Evolutionary conservation across 768 basidiomycete species (phyloP), one percentile per base, ranked within the genome.

Genomic region (Russula brevipes): DNA sequence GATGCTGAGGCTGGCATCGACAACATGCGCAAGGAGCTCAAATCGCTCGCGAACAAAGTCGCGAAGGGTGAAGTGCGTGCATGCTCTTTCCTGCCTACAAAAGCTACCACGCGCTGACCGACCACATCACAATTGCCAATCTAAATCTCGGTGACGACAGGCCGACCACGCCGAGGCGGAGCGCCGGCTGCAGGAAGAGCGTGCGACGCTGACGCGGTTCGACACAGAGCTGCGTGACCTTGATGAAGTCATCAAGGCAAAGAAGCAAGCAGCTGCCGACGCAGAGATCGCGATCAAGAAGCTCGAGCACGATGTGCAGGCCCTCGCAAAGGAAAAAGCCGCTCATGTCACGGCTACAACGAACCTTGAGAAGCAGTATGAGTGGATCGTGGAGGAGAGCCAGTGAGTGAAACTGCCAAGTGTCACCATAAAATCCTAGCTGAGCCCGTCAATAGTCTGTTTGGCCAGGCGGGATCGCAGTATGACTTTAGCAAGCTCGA

Each of bases 351-450:
- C 83, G 50, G 59, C 70, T 42, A 81, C 87, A 33, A 73, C 79
- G 31, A 82, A 80, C 53, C 79, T 96, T n/a, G 94, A 97, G 76
- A 85, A 87, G 70, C 82, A 87, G 71, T 82, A 88, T 68, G 81
- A 87, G 0, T 98, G 97, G 97, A 98, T 99, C 64, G 72, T 72
- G 5, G 86, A 94, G 64, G 95, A 99, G 72, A 82, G 86, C 68
- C 81, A 87, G 95, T 97, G 70, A 70, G 92, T 81, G 19, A 3
- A 33, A 47, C 24, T 24, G 24, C 24, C 24, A 24, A 1, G 24
- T 24, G 1, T 24, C 24, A 24, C 24, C 24, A 1, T 24, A 24
- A 39, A 24, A 39, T 39, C 38, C 38, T 39, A 16, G 8, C 12
- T 42, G 35, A 54, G 33, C 57, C 33, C 63, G 47, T n/a, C 61